Conservation (phyloP, 2,329 filamentous ascomycete species). For the Aspergillus ibericus region DNA sequence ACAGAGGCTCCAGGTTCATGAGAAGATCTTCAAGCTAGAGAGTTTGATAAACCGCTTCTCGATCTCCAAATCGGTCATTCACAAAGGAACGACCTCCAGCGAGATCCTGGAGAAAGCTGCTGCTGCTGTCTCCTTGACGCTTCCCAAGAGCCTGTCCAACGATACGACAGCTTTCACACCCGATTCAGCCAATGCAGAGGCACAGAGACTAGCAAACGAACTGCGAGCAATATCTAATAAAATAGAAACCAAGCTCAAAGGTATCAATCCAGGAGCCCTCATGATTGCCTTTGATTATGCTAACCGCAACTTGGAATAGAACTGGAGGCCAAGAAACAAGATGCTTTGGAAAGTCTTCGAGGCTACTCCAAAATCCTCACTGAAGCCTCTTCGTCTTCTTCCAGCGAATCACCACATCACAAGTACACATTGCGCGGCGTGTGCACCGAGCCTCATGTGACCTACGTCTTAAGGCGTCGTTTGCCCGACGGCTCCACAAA, state of each 20-base stretch:
- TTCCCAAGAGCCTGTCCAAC: constrained; percentile 24
- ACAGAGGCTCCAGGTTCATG: constrained; percentile 35
- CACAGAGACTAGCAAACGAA: constrained; percentile 33
- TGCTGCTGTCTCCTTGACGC: constrained; percentile 27
- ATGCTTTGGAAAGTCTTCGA: constrained; percentile 43
- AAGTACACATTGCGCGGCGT: constrained; percentile 60
- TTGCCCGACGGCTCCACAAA: constrained; percentile 20
- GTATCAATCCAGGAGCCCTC: constrained; percentile 23
- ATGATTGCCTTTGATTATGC: background rate
- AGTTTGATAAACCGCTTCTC: constrained; percentile 33
- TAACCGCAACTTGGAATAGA: constrained; percentile 32
- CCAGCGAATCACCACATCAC: constrained; percentile 42
- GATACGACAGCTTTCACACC: constrained; percentile 14
- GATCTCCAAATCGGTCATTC: constrained; percentile 17
- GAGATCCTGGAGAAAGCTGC: constrained; percentile 40
- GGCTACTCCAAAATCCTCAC: constrained; percentile 50
- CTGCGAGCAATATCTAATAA: constrained; percentile 38
- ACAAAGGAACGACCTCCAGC: constrained; percentile 27
- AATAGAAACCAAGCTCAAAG: constrained; percentile 44
- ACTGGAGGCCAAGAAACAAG: constrained; percentile 45
- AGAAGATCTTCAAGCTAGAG: constrained; percentile 36
- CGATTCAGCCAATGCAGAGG: constrained; percentile 23
- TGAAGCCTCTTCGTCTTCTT: constrained; percentile 43
- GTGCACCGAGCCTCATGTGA: constrained; percentile 57
- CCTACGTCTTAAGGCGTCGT: constrained; percentile 53